Percentiles rank a stretch among this genome's conserved stretches.
Evolutionary conservation across 148 eudicot genomes (phyloP).

Genomic region (Arctostaphylos glauca): DNA sequence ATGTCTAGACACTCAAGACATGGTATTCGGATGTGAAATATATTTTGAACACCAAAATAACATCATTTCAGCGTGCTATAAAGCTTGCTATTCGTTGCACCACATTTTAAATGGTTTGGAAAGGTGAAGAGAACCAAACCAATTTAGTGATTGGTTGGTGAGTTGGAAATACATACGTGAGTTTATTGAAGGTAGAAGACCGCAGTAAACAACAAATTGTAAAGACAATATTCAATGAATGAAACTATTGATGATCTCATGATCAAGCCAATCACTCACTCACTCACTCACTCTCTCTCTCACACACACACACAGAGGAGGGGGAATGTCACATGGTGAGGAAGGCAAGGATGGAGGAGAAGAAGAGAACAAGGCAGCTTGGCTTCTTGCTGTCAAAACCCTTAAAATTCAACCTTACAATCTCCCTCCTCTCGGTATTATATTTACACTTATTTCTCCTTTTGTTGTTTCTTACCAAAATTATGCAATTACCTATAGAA

Average conservation of each 20-base stretch:
- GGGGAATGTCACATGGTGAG: slow-evolving; percentile 42
- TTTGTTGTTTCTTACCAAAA: background rate
- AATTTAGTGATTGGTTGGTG: too few relatives aligned
- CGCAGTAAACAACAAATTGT: background rate
- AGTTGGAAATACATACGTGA: too few relatives aligned
- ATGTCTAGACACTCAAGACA: too few relatives aligned
- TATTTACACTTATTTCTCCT: background rate
- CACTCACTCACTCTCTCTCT: background rate
- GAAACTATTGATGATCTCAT: background rate
- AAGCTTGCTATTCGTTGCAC: too few relatives aligned
- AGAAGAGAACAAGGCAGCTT: slow-evolving; percentile 96
- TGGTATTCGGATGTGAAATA: too few relatives aligned
- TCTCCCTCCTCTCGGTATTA: slow-evolving; percentile 82
- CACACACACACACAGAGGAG: background rate
- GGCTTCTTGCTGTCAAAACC: slow-evolving; percentile 72
- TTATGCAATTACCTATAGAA: too few relatives aligned
- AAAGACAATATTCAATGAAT: background rate
- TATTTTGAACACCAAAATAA: too few relatives aligned
- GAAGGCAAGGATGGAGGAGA: slow-evolving; percentile 31
- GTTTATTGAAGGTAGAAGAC: too few relatives aligned
- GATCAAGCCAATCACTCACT: background rate
- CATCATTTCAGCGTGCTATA: too few relatives aligned
- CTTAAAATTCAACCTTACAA: slow-evolving; percentile 86
- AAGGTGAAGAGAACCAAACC: too few relatives aligned
- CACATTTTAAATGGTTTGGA: too few relatives aligned